Percentiles rank a stretch among this genome's conserved stretches.
These are phyloP conservation scores for Beta vulgaris DNA, from an alignment of 148 eudicot species.

Conservation along the genomic window DNA sequence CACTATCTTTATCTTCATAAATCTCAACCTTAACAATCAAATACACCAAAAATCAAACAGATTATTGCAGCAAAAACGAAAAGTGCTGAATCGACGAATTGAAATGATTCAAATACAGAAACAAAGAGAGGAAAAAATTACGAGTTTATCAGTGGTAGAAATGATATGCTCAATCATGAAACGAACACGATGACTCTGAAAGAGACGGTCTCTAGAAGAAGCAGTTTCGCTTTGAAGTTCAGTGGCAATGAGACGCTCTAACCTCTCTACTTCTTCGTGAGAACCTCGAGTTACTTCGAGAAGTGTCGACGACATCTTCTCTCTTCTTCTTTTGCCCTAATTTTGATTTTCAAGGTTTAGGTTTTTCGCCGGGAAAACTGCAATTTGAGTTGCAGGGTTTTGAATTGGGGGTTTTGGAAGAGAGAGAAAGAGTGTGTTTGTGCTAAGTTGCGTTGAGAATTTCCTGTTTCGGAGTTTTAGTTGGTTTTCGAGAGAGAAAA, in stretches of 20 bases:
- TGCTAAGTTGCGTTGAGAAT: too few relatives aligned
- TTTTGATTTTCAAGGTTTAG: slow-evolving; percentile 24
- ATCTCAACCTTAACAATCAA: slow-evolving; percentile 58
- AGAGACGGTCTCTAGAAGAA: slow-evolving; percentile 64
- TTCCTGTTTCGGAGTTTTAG: too few relatives aligned
- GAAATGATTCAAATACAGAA: background rate
- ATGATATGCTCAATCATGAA: slow-evolving; percentile 70
- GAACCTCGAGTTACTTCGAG: slow-evolving; percentile 79
- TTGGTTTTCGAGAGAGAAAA: too few relatives aligned
- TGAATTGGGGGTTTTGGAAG: background rate
- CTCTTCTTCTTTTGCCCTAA: background rate
- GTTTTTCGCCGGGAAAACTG: background rate
- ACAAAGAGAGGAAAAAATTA: slow-evolving; percentile 32
- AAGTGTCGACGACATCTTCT: slow-evolving; percentile 81
- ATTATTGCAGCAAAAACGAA: background rate
- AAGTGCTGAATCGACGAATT: background rate
- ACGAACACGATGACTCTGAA: slow-evolving; percentile 91
- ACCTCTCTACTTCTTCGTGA: slow-evolving; percentile 90
- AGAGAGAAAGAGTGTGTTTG: too few relatives aligned
- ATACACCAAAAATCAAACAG: background rate
- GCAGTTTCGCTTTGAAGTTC: slow-evolving; percentile 78
- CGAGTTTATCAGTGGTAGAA: slow-evolving; percentile 66
- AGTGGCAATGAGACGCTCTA: slow-evolving; percentile 71
- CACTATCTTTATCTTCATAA: slow-evolving; percentile 78
- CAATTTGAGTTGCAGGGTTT: slow-evolving; percentile 10